These are phyloP conservation scores for Pseudogymnoascus sp. DNA, from an alignment of 2,329 filamentous ascomycete species.

Conservation along the genomic window DNA sequence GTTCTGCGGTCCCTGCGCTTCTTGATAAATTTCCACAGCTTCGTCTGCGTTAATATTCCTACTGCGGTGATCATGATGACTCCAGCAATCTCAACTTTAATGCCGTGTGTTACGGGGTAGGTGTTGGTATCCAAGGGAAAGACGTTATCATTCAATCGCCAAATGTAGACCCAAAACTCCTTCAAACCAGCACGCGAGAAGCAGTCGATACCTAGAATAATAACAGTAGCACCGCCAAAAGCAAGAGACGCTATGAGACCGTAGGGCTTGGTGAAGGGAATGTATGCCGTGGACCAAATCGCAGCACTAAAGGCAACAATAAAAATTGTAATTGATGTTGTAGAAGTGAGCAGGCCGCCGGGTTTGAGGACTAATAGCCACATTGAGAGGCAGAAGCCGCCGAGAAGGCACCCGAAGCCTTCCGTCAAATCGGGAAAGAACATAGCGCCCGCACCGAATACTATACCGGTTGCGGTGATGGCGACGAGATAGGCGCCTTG, in stretches of 20 bases:
- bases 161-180: constrained; percentile 93
- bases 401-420: constrained; percentile 55
- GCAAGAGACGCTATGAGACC: constrained; percentile 69
- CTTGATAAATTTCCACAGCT: constrained; percentile 75
- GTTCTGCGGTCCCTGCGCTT: constrained; percentile 50
- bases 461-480: constrained; percentile 60
- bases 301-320: constrained; percentile 65
- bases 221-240: constrained; percentile 72
- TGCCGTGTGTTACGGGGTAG: constrained; percentile 80
- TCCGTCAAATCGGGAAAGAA: constrained; percentile 79
- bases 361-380: constrained; percentile 76
- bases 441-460: constrained; percentile 66
- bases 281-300: constrained; percentile 70
- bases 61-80: constrained; percentile 67
- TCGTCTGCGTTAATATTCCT: constrained; percentile 77
- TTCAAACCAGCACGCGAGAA: constrained; percentile 85
- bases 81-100: constrained; percentile 74
- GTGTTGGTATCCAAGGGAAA: constrained; percentile 72
- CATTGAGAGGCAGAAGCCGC: constrained; percentile 36
- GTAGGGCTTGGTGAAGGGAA: constrained; percentile 68
- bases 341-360: constrained; percentile 63
- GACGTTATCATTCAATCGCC: constrained; percentile 69
- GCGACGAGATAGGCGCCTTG: constrained; percentile 86
- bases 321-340: constrained; percentile 61
- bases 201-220: constrained; percentile 82